phyloP scores from a whole-genome alignment of 2,329 filamentous ascomycete genomes.

The Fusarium solani-melongenae region DNA sequence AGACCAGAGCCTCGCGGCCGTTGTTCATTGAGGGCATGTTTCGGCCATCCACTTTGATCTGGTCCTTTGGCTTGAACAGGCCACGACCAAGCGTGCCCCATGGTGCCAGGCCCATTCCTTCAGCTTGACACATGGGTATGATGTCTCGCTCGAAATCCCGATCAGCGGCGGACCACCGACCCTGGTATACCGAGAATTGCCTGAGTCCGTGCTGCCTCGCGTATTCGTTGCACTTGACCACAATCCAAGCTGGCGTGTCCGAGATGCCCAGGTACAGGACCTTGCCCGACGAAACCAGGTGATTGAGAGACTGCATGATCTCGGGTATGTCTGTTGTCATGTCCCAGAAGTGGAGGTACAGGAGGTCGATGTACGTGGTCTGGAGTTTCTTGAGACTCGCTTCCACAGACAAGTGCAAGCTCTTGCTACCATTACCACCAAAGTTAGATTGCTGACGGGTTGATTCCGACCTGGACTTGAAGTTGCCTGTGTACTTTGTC shows the following conservation, averaged over 20 bases:
- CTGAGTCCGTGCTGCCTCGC: constrained; percentile 49
- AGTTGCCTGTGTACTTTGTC: constrained; percentile 63
- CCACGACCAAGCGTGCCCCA: constrained; percentile 70
- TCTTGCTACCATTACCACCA: constrained; percentile 56
- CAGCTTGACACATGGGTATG: constrained; percentile 54
- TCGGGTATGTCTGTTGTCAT: constrained; percentile 55
- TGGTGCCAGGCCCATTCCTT: constrained; percentile 64
- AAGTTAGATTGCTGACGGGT: constrained; percentile 55
- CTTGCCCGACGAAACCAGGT: constrained; percentile 54
- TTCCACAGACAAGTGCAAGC: constrained; percentile 54
- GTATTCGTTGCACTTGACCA: constrained; percentile 53
- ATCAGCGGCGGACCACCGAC: constrained; percentile 49
- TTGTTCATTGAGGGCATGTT: background rate
- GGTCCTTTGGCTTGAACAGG: constrained; percentile 55
- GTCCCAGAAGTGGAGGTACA: constrained; percentile 60
- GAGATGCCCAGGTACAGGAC: constrained; percentile 56
- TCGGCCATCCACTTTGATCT: constrained; percentile 23
- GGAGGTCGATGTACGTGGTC: constrained; percentile 57
- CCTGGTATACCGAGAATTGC: constrained; percentile 54
- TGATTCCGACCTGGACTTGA: no score
- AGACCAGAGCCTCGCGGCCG: constrained; percentile 57
- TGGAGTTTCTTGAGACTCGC: constrained; percentile 58
- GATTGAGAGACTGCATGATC: constrained; percentile 55
- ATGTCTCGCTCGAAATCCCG: constrained; percentile 56
- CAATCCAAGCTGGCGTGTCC: constrained; percentile 55